These are phyloP conservation scores for Nitzschia sp. DNA, from an alignment of 108 stramenopile species.

Conservation along the genomic window DNA sequence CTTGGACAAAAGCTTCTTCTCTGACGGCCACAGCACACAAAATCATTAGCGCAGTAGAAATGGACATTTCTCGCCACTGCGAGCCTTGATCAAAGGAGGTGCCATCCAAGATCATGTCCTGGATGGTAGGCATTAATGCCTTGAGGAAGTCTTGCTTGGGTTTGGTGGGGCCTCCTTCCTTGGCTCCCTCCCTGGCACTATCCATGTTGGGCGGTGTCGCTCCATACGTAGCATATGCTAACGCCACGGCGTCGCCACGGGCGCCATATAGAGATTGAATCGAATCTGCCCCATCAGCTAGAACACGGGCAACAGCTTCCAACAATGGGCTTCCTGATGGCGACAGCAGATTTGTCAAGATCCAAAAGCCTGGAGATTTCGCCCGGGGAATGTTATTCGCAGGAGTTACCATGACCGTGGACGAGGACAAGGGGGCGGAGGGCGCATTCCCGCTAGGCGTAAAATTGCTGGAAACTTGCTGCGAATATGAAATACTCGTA, in stretches of 20 bases:
- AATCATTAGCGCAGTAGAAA: conserved; percentile 58
- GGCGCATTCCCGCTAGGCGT: not conserved
- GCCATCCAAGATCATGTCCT: conserved; percentile 33
- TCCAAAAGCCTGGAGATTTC: conserved; percentile 46
- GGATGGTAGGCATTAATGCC: conserved; percentile 35
- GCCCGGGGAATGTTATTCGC: conserved; percentile 26
- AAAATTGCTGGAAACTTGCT: not conserved
- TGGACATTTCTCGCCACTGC: conserved; percentile 58
- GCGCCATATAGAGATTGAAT: conserved; percentile 39
- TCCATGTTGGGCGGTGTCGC: conserved; percentile 58
- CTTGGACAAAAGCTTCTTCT: conserved; percentile 58
- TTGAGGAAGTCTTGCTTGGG: conserved; percentile 47
- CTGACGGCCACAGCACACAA: conserved; percentile 68
- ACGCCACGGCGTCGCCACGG: conserved; percentile 41
- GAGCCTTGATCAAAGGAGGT: conserved; percentile 40
- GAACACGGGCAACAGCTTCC: conserved; percentile 41
- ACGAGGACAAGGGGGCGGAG: not conserved
- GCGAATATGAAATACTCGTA: not conserved
- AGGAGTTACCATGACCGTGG: not conserved
- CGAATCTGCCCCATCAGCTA: conserved; percentile 46
- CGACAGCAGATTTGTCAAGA: conserved; percentile 47
- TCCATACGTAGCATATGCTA: conserved; percentile 65
- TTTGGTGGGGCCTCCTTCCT: conserved; percentile 42
- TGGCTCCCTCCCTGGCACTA: conserved; percentile 44
- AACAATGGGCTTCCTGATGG: conserved; percentile 50